phyloP scores from a whole-genome alignment of 495 filamentous ascomycete species.

The Haplographium delicatum region DNA sequence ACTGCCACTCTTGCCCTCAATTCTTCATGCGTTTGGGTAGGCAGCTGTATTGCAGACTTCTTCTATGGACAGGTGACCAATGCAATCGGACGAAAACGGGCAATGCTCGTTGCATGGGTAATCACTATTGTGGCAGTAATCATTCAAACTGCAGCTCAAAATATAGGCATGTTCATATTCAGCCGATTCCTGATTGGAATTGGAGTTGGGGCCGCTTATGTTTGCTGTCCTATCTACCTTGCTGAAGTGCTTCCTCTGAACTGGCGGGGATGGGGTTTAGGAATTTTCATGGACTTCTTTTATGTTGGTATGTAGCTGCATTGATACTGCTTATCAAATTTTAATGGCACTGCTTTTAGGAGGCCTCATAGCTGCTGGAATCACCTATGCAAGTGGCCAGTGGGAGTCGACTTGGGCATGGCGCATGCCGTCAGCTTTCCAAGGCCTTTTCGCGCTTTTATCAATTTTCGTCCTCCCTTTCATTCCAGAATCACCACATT shows the following conservation, averaged over 20 bases:
- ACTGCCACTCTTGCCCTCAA: constrained; percentile 12
- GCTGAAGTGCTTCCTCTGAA: constrained; percentile 34
- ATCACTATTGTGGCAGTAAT: constrained; percentile 38
- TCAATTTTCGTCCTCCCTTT: constrained; percentile 16
- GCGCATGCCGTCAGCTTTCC: constrained; percentile 8
- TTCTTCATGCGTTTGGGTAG: constrained; percentile 19
- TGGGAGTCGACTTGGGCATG: constrained; percentile 10
- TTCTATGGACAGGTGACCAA: constrained; percentile 7
- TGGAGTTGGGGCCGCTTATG: background rate
- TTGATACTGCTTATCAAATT: background rate
- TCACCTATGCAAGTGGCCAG: constrained; percentile 5
- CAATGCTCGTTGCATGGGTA: constrained; percentile 35
- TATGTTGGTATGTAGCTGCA: constrained; percentile 30
- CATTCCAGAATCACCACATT: constrained; percentile 53
- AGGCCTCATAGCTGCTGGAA: constrained; percentile 39
- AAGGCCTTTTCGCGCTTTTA: constrained; percentile 1
- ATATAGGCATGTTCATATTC: constrained; percentile 38
- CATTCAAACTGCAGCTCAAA: constrained; percentile 41
- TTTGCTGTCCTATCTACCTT: constrained; percentile 28
- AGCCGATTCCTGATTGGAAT: constrained; percentile 37
- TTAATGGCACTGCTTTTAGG: constrained; percentile 20
- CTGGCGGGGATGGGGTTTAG: constrained; percentile 37
- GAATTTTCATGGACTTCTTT: constrained; percentile 38
- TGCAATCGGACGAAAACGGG: constrained; percentile 32
- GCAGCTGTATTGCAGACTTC: constrained; percentile 3